Evolutionary conservation across 164 flowering plant genomes (phyloP).

Genomic region (Stephania japonica): DNA sequence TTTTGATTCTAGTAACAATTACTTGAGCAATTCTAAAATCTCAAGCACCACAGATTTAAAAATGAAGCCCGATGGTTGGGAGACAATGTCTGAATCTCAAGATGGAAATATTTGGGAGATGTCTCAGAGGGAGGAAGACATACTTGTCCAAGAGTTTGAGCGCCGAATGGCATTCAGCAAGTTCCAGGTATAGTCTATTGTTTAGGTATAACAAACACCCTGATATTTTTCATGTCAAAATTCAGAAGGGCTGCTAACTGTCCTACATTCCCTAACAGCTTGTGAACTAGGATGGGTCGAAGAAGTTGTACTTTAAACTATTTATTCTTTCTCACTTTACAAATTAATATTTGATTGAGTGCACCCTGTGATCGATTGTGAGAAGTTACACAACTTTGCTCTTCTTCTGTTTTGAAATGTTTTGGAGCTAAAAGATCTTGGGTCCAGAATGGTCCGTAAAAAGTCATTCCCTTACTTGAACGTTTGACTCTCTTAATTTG

Average conservation of each 20-base stretch:
- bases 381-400: neutral
- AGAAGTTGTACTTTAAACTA: neutral
- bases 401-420: neutral
- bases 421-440: neutral
- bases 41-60: constrained; percentile 66
- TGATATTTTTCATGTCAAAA: neutral
- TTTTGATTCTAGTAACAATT: constrained; percentile 51
- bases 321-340: neutral
- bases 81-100: constrained; percentile 63
- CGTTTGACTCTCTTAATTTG: too few relatives aligned
- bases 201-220: neutral
- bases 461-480: neutral
- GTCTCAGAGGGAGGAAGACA: constrained; percentile 95
- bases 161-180: constrained; percentile 89
- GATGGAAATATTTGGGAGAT: constrained; percentile 94
- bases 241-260: neutral
- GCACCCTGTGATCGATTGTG: neutral
- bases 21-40: constrained; percentile 34
- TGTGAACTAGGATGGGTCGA: neutral
- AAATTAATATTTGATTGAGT: neutral
- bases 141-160: constrained; percentile 91
- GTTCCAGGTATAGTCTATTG: constrained; percentile 58
- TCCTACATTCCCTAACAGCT: neutral
- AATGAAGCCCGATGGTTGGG: constrained; percentile 98
- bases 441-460: neutral